A percentile compares a stretch with the other conserved stretches of the same genome.
Conservation (phyloP, 805 yeast species). For the Kodamaea fukazawae region DNA sequence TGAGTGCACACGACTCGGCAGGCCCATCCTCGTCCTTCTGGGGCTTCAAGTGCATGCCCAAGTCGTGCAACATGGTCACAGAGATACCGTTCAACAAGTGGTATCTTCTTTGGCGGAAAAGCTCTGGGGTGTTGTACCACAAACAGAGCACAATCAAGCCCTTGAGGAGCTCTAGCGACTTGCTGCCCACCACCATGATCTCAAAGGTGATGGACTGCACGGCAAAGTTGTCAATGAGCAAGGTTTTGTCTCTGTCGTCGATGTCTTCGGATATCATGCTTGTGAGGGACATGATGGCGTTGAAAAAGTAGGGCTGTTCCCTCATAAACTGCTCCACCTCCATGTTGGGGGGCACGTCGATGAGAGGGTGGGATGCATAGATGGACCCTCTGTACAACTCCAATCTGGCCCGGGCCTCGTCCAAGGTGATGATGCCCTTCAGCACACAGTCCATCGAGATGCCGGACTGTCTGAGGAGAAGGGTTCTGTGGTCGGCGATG, state of each 20-base stretch:
- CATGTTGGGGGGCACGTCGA: conserved; percentile 47
- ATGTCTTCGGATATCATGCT: conserved; percentile 40
- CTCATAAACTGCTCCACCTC: conserved; percentile 48
- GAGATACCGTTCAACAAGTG: conserved; percentile 67
- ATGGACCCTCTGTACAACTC: conserved; percentile 47
- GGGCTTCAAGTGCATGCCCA: conserved; percentile 50
- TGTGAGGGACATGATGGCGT: conserved; percentile 61
- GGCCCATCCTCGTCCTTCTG: no score
- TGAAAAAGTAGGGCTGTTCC: conserved; percentile 59
- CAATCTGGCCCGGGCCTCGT: conserved; percentile 59
- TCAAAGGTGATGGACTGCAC: conserved; percentile 53
- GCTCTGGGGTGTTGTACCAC: conserved; percentile 85
- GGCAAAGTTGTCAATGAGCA: conserved; percentile 53
- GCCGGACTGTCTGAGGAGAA: conserved; percentile 23
- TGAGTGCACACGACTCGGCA: no score
- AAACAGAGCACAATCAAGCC: conserved; percentile 57
- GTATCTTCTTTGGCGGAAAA: conserved; percentile 74
- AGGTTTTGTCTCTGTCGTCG: conserved; percentile 38
- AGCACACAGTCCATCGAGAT: conserved; percentile 49
- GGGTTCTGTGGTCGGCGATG: conserved; percentile 42
- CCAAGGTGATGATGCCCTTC: conserved; percentile 53
- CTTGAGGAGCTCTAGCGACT: conserved; percentile 65
- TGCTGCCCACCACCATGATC: conserved; percentile 65
- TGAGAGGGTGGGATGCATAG: conserved; percentile 52
- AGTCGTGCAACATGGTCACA: conserved; percentile 66